A percentile compares a stretch with the other conserved stretches of the same genome.
Evolutionary conservation across 352 stramenopile genomes (phyloP).

Genomic region (Phytophthora agathidicida): DNA sequence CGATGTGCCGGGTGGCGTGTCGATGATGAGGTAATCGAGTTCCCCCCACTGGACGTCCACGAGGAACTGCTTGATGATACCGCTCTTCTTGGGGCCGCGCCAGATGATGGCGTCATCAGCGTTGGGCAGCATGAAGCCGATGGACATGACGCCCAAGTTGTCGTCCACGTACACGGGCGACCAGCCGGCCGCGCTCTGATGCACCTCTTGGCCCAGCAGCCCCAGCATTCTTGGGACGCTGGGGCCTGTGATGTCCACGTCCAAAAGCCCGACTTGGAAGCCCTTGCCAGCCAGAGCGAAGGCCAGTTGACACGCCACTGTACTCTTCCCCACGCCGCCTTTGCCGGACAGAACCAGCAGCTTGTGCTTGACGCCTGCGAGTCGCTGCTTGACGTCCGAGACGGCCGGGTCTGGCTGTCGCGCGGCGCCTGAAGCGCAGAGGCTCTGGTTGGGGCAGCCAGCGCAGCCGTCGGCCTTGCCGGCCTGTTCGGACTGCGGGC

Average conservation of each 20-base stretch:
- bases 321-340: constrained; percentile 99
- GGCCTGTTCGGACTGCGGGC: constrained; percentile 93
- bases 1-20: constrained; percentile 99
- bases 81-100: constrained; percentile 99
- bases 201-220: constrained; percentile 93
- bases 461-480: constrained; percentile 95
- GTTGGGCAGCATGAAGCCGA: constrained; percentile 99
- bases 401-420: constrained; percentile 85
- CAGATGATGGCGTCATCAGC: constrained; percentile 99
- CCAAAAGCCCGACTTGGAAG: constrained; percentile 97
- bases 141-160: constrained; percentile 99
- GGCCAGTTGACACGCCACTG: constrained; percentile 97
- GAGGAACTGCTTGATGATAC: constrained; percentile 99
- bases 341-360: constrained; percentile 99
- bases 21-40: constrained; percentile 99
- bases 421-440: constrained; percentile 94
- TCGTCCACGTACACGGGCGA: constrained; percentile 98
- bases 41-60: constrained; percentile 99
- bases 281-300: constrained; percentile 95
- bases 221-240: constrained; percentile 98
- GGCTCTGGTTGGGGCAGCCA: constrained; percentile 97
- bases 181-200: constrained; percentile 99
- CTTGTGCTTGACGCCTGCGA: constrained; percentile 94
- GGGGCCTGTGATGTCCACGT: constrained; percentile 99
- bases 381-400: constrained; percentile 89